Conservation (phyloP, 116 monocot species). For the Posidonia oceanica region DNA sequence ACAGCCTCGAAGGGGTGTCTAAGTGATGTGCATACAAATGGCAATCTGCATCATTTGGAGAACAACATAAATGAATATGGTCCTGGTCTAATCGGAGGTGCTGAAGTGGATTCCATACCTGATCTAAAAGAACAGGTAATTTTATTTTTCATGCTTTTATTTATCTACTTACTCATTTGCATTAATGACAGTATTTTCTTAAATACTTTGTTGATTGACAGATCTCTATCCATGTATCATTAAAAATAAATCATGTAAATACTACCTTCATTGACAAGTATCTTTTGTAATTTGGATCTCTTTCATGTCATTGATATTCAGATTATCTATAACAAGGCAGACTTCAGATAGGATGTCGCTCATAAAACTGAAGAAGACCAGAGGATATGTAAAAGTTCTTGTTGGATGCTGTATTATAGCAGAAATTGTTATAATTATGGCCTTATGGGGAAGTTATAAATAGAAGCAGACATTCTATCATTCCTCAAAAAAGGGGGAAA, state of each 20-base stretch:
- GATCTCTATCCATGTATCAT: not conserved
- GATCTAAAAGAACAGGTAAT: slow-evolving; percentile 83
- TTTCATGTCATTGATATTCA: too few relatives aligned
- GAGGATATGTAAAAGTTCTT: too few relatives aligned
- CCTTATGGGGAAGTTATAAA: too few relatives aligned
- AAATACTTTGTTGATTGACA: not conserved
- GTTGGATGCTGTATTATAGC: too few relatives aligned
- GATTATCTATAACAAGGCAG: too few relatives aligned
- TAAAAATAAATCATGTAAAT: not conserved
- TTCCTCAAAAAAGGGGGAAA: too few relatives aligned
- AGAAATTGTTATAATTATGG: too few relatives aligned
- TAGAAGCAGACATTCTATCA: too few relatives aligned
- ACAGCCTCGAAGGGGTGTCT: slow-evolving; percentile 24
- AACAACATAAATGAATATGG: slow-evolving; percentile 22
- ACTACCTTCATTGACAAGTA: not conserved
- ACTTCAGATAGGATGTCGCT: too few relatives aligned
- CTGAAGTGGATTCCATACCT: slow-evolving; percentile 24
- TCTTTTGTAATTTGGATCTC: too few relatives aligned
- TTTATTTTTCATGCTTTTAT: not conserved
- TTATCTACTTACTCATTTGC: not conserved
- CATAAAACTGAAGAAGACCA: too few relatives aligned
- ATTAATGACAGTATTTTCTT: too few relatives aligned
- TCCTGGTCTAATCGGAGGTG: slow-evolving; percentile 23
- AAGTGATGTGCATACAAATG: slow-evolving; percentile 25
- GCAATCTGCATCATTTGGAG: slow-evolving; percentile 2